These are phyloP conservation scores for Nepenthes gracilis DNA, from an alignment of 148 eudicot species.

Conservation along the genomic window DNA sequence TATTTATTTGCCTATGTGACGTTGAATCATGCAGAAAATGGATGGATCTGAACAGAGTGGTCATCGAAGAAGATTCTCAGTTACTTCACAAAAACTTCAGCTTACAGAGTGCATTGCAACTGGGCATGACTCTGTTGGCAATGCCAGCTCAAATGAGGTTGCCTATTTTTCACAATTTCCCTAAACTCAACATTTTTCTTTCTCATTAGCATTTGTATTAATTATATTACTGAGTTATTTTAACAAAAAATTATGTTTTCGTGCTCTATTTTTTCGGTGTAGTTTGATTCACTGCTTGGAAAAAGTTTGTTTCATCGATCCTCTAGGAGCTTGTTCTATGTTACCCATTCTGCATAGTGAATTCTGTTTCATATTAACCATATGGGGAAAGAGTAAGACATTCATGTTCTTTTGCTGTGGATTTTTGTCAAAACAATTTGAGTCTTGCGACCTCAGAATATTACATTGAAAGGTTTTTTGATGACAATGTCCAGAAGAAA, in stretches of 20 bases:
- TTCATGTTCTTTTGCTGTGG: no score
- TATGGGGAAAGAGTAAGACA: no score
- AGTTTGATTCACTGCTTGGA: not conserved
- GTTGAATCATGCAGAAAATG: conserved; percentile 1
- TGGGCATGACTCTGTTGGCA: conserved; percentile 21
- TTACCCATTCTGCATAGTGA: not conserved
- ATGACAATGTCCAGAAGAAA: no score
- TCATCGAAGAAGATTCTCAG: not conserved
- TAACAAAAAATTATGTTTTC: not conserved
- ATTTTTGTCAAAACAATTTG: no score
- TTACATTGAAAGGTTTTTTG: no score
- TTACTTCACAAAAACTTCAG: no score
- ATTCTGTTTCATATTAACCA: not conserved
- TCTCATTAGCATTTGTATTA: no score
- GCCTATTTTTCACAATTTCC: no score
- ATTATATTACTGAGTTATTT: no score
- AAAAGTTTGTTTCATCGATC: not conserved
- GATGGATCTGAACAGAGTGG: conserved; percentile 6
- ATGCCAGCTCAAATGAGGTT: conserved; percentile 37
- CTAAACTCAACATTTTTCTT: no score
- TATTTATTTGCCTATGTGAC: not conserved
- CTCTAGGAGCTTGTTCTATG: not conserved
- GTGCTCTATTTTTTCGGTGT: not conserved
- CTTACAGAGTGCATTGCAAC: conserved; percentile 15
- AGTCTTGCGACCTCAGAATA: no score